These are phyloP conservation scores for Aquilaria yunnanensis DNA, from an alignment of 345 rosid species.

Conservation along the genomic window DNA sequence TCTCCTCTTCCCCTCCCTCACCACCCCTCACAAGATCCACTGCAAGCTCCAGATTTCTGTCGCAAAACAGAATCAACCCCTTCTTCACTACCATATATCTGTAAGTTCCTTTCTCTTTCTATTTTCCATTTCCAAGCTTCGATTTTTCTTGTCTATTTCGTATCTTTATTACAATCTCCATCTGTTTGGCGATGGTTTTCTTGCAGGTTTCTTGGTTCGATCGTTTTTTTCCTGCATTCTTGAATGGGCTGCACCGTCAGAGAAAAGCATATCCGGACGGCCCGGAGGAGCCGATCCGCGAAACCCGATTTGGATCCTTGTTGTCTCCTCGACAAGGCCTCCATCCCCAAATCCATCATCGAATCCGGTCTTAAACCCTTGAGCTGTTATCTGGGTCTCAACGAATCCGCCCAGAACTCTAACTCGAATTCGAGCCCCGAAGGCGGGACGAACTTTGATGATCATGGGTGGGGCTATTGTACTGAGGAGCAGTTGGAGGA, in stretches of 20 bases:
- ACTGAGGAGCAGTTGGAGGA: slow-evolving; percentile 88
- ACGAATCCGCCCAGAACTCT: slow-evolving; percentile 33
- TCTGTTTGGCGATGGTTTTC: neutral
- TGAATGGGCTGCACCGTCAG: slow-evolving; percentile 64
- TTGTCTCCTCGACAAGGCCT: slow-evolving; percentile 34
- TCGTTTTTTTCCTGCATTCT: neutral
- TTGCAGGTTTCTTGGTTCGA: slow-evolving; percentile 1
- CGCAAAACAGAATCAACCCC: neutral
- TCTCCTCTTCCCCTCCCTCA: neutral
- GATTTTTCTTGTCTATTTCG: neutral
- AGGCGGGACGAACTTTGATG: slow-evolving; percentile 31
- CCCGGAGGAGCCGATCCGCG: slow-evolving; percentile 51
- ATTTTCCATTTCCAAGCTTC: neutral
- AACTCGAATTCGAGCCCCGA: slow-evolving; percentile 17
- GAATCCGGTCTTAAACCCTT: slow-evolving; percentile 62
- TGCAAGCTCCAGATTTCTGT: neutral
- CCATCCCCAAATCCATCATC: slow-evolving; percentile 40
- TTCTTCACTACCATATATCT: neutral
- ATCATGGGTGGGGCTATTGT: slow-evolving; percentile 74
- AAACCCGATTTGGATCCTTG: slow-evolving; percentile 61
- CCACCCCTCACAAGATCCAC: neutral
- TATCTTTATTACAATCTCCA: neutral
- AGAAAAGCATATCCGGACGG: slow-evolving; percentile 50
- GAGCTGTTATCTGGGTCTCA: slow-evolving; percentile 34
- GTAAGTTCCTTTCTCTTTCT: neutral